These are phyloP conservation scores for Saturnispora bothae DNA, from an alignment of 805 yeast species.

Conservation along the genomic window DNA sequence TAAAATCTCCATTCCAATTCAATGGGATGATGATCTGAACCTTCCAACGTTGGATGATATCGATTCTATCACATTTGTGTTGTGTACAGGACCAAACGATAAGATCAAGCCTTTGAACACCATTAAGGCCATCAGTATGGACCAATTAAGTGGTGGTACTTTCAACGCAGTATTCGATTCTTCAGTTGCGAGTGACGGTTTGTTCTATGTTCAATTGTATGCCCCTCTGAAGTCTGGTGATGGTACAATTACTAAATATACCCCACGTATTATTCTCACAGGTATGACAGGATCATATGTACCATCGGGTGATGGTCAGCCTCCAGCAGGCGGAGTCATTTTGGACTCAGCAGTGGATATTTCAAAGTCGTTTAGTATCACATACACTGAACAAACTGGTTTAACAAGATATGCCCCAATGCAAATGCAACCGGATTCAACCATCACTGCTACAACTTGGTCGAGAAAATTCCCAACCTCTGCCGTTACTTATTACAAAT, in stretches of 20 bases:
- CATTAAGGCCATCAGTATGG: conserved; percentile 23
- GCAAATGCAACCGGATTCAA: conserved; percentile 79
- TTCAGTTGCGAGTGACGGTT: conserved; percentile 48
- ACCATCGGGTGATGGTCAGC: conserved; percentile 39
- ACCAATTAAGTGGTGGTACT: conserved; percentile 23
- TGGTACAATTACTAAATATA: conserved; percentile 53
- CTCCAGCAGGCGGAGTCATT: conserved; percentile 32
- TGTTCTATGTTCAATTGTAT: conserved; percentile 61
- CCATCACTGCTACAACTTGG: conserved; percentile 59
- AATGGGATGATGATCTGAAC: conserved; percentile 49
- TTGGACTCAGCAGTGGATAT: conserved; percentile 24
- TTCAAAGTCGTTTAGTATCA: conserved; percentile 47
- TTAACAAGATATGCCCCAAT: conserved; percentile 76
- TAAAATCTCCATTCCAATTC: conserved; percentile 28
- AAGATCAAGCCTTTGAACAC: conserved; percentile 33
- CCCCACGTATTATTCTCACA: conserved; percentile 51
- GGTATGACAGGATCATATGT: conserved; percentile 61
- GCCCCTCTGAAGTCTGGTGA: conserved; percentile 31
- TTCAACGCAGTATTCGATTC: conserved; percentile 37
- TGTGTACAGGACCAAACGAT: conserved; percentile 60
- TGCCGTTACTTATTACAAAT: conserved; percentile 49
- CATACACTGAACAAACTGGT: conserved; percentile 77
- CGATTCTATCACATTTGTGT: conserved; percentile 35
- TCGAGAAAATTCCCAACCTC: conserved; percentile 58
- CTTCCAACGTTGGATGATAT: conserved; percentile 37